Evolutionary conservation across 139 green algal species (phyloP).

Genomic region (Auxenochlorella pyrenoidosa): DNA sequence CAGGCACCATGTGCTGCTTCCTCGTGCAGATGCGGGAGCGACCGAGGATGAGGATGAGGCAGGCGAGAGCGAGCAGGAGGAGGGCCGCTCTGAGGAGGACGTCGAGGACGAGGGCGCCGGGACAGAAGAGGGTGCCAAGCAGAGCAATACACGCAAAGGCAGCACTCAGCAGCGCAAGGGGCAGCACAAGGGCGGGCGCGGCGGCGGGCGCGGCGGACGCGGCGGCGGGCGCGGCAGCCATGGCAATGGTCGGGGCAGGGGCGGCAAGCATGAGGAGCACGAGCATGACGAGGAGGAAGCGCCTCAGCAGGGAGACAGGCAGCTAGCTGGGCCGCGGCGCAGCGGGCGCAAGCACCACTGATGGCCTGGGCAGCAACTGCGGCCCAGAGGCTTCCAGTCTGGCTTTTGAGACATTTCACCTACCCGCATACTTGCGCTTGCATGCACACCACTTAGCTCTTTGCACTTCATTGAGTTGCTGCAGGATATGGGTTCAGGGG

Average conservation of each 20-base stretch:
- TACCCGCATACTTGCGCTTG: no score
- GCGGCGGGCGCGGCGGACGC: background rate
- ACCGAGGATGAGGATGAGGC: background rate
- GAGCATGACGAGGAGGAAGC: no score
- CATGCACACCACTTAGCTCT: no score
- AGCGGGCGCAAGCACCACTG: background rate
- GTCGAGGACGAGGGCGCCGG: background rate
- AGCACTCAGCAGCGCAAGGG: background rate
- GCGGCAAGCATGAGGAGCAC: background rate
- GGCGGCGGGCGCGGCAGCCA: background rate
- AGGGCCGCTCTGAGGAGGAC: background rate
- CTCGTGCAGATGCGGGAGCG: background rate
- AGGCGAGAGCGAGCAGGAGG: background rate
- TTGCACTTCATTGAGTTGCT: no score
- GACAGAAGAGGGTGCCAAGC: background rate
- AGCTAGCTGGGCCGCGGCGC: background rate
- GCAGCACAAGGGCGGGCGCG: no score
- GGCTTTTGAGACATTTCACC: no score
- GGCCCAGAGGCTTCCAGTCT: no score
- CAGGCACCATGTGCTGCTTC: no score
- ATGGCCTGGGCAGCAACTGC: background rate
- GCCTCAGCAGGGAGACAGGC: background rate
- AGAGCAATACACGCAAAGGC: background rate
- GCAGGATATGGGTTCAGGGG: no score
- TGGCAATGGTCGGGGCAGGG: background rate